Conservation (phyloP, 2,329 filamentous ascomycete genomes). For the Beauveria caledonica region DNA sequence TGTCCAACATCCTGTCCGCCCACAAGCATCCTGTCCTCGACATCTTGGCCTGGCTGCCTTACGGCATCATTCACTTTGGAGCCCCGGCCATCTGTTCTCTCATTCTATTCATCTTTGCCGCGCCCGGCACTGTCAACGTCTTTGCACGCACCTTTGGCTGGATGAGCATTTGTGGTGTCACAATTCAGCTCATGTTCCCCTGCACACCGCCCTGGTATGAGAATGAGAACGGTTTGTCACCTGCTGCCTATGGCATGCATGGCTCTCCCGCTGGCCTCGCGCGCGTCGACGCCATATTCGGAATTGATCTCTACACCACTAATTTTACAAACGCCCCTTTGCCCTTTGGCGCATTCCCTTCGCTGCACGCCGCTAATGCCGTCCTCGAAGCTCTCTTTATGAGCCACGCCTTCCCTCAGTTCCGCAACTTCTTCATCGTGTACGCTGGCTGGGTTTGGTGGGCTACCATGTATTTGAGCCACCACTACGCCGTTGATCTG, state of each 20-base stretch:
- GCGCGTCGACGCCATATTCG: conserved; percentile 82
- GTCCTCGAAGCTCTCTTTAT: conserved; percentile 88
- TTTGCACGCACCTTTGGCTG: conserved; percentile 87
- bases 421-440: conserved; percentile 69
- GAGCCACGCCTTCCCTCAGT: conserved; percentile 80
- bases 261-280: conserved; percentile 85
- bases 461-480: conserved; percentile 96
- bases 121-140: conserved; percentile 74
- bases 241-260: conserved; percentile 84
- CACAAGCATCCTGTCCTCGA: conserved; percentile 80
- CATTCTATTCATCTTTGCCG: conserved; percentile 80
- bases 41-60: conserved; percentile 85
- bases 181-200: conserved; percentile 82
- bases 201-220: conserved; percentile 98
- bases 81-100: conserved; percentile 71
- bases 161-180: conserved; percentile 81
- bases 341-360: conserved; percentile 92
- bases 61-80: conserved; percentile 84
- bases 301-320: conserved; percentile 86
- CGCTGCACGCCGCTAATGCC: conserved; percentile 81
- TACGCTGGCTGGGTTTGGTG: conserved; percentile 96
- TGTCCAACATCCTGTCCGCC: conserved; percentile 90
- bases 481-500: conserved; percentile 93
- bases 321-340: conserved; percentile 84
- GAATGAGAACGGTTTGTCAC: conserved; percentile 81